Evolutionary conservation across 1,284 basidiomycete genomes (phyloP).

Genomic region (Moniliophthora roreri): DNA sequence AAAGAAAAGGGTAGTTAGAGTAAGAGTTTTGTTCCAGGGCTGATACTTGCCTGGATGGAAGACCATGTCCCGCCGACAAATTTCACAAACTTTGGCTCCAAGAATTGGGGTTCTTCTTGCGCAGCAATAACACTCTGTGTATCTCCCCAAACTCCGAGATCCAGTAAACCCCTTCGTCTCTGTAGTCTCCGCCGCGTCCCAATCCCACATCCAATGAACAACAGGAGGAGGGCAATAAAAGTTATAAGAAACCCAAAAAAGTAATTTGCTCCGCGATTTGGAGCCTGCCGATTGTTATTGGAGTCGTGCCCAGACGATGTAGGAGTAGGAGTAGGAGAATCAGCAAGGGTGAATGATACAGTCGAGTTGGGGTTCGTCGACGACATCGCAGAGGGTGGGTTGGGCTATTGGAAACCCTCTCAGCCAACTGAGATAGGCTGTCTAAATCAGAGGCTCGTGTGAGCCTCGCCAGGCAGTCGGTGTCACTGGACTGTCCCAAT

Average conservation of each 20-base stretch:
- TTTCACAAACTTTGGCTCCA: slow-evolving; percentile 15
- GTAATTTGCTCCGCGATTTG: slow-evolving; percentile 41
- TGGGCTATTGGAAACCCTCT: too few relatives aligned
- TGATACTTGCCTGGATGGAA: slow-evolving; percentile 12
- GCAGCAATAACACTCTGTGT: not conserved
- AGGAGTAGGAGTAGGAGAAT: not conserved
- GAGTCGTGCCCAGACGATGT: too few relatives aligned
- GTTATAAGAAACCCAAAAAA: slow-evolving; percentile 67
- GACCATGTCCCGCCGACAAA: slow-evolving; percentile 7
- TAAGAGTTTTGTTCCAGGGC: not conserved
- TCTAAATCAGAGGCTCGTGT: too few relatives aligned
- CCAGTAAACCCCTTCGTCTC: slow-evolving; percentile 16
- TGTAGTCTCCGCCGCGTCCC: slow-evolving; percentile 44
- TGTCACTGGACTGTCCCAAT: too few relatives aligned
- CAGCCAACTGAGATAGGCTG: too few relatives aligned
- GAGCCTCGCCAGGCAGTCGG: too few relatives aligned
- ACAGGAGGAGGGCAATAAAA: slow-evolving; percentile 55
- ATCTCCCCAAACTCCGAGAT: slow-evolving; percentile 8
- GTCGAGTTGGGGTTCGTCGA: too few relatives aligned
- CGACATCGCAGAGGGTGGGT: too few relatives aligned
- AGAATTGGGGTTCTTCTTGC: slow-evolving; percentile 16
- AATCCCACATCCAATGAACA: slow-evolving; percentile 57
- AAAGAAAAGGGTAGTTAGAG: not conserved
- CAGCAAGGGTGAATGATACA: not conserved
- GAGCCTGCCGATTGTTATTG: slow-evolving; percentile 9